Evolutionary conservation across 1,284 basidiomycete species (phyloP), one percentile per base, ranked within the genome.

Genomic region (Stereum hirsutum): DNA sequence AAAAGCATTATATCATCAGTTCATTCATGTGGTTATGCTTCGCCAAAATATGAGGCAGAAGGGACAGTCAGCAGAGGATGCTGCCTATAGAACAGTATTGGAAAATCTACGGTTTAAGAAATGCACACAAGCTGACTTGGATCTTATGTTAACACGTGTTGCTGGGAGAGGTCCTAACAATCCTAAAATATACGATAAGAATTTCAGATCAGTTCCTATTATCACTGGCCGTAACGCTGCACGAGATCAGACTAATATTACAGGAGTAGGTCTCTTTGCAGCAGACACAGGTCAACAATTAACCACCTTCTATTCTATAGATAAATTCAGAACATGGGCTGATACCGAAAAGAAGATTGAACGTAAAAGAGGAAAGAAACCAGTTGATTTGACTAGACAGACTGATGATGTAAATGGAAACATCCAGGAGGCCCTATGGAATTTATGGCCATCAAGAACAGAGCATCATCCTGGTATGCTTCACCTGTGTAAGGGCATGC

Each of bases 21-120:
- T 65, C 6, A 63, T 52, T 1, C 58, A 50, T 11, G 61, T 66
- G 2, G 60, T 67, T 0, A 59, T 66, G 12, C 43, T 66, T 1
- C 19, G 54, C 6, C 19, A 64, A 43, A 68, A 68, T 50, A 67
- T 68, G 65, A 11, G 63, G 6, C 65, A 69, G 39, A 47, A 40
- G 3, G 43, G 20, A 0, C 44, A 53, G 21, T 49, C 49, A 6
- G 7, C 24, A 2, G 50, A 56, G 1, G 64, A 67, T 51, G 19
- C 17, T 1, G 50, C 47, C 25, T 53, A 66, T 6, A 41, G 60
- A 15, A 49, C 24, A 0, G 56, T 59, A 0, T 39, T 69, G 1
- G 53, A 51, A 14, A 64, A 64, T 34, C 59, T 66, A 61, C 19
- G 58, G 6, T 64, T 63, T 46, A 55, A 51, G n/a, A 45, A 54